Evolutionary conservation across 75 land plant genomes (phyloP).

Genomic region (Gnetum montanum): DNA sequence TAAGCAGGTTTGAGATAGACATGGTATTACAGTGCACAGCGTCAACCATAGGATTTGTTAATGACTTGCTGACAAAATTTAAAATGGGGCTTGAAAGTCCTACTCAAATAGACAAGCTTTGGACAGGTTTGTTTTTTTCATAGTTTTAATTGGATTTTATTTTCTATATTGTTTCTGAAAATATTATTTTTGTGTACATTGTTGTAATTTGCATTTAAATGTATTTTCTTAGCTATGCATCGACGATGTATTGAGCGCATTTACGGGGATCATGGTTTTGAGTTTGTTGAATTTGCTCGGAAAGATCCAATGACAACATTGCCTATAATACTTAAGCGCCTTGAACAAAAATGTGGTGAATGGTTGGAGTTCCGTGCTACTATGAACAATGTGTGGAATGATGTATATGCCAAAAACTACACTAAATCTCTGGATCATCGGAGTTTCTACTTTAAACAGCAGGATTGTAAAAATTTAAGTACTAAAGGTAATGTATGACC

Average conservation of each 20-base stretch:
- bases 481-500: conserved; percentile 50
- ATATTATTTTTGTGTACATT: too few relatives aligned
- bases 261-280: conserved; percentile 91
- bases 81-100: conserved; percentile 32
- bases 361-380: conserved; percentile 64
- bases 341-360: conserved; percentile 86
- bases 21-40: conserved; percentile 70
- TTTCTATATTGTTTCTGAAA: too few relatives aligned
- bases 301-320: conserved; percentile 55
- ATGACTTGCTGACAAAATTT: conserved; percentile 56
- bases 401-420: conserved; percentile 79
- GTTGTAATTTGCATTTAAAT: neutral
- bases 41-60: conserved; percentile 52
- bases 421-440: conserved; percentile 92
- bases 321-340: conserved; percentile 69
- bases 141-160: neutral
- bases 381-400: conserved; percentile 91
- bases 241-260: conserved; percentile 79
- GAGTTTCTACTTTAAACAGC: conserved; percentile 89
- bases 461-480: conserved; percentile 75
- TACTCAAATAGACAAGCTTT: conserved; percentile 54
- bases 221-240: conserved; percentile 71
- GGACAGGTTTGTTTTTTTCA: conserved; percentile 40
- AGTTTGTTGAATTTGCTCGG: conserved; percentile 56
- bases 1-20: conserved; percentile 80